Evolutionary conservation across 2,329 filamentous ascomycete genomes (phyloP).

Genomic region (Colletotrichum tropicale): DNA sequence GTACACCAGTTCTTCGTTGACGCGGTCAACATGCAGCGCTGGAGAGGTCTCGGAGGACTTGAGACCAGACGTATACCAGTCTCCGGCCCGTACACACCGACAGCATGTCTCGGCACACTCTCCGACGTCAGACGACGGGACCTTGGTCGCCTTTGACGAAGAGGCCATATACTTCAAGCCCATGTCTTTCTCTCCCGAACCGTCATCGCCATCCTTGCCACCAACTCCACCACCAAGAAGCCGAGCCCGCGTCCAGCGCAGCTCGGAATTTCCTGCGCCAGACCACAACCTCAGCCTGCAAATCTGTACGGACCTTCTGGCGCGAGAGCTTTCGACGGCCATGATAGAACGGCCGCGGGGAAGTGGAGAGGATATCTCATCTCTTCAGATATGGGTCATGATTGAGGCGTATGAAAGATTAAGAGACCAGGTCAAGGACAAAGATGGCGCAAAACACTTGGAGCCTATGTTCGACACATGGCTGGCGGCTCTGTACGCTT

Average conservation of each 20-base stretch:
- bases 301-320: conserved; percentile 56
- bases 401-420: conserved; percentile 63
- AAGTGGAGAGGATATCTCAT: conserved; percentile 38
- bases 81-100: neutral
- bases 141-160: conserved; percentile 51
- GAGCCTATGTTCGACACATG: conserved; percentile 55
- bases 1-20: neutral
- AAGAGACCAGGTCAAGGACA: conserved; percentile 40
- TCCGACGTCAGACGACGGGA: conserved; percentile 48
- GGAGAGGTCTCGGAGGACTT: neutral
- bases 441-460: conserved; percentile 32
- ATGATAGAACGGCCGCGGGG: conserved; percentile 31
- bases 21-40: neutral
- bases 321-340: conserved; percentile 51
- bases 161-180: conserved; percentile 53
- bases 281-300: conserved; percentile 48
- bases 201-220: conserved; percentile 31
- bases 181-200: conserved; percentile 40
- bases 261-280: neutral
- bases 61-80: neutral
- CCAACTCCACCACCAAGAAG: conserved; percentile 30
- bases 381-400: conserved; percentile 60
- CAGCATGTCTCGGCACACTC: conserved; percentile 27
- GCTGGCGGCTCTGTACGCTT: conserved; percentile 51
- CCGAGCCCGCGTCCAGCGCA: conserved; percentile 1